Percentiles rank a stretch among this genome's conserved stretches.
Evolutionary conservation across 2,329 filamentous ascomycete species (phyloP).

Genomic region (Dothiorella sarmentorum): DNA sequence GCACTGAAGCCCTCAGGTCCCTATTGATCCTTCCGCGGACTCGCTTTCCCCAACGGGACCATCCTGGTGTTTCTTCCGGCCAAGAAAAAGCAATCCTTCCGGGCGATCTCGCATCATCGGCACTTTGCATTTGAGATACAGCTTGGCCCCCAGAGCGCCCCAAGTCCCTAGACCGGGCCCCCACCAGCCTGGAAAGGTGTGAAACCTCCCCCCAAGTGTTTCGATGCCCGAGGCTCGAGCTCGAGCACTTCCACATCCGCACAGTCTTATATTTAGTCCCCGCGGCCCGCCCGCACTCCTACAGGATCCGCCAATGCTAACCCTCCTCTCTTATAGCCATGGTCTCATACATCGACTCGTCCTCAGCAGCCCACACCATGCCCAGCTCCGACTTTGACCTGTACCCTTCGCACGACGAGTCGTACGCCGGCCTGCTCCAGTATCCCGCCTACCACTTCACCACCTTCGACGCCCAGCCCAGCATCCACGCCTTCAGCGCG

Average conservation of each 20-base stretch:
- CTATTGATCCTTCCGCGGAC: slow-evolving; percentile 14
- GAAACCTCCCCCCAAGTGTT: slow-evolving; percentile 3
- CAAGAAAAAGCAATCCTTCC: slow-evolving; percentile 17
- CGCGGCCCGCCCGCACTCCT: slow-evolving; percentile 15
- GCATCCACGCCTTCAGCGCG: slow-evolving; percentile 33
- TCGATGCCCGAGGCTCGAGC: slow-evolving; percentile 13
- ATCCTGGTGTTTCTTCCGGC: slow-evolving; percentile 1
- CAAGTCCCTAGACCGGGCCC: not conserved
- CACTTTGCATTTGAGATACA: slow-evolving; percentile 15
- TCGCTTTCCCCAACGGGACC: slow-evolving; percentile 6
- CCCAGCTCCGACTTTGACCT: slow-evolving; percentile 36
- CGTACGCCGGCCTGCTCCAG: slow-evolving; percentile 30
- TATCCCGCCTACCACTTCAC: slow-evolving; percentile 29
- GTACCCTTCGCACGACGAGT: slow-evolving; percentile 29
- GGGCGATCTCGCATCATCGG: slow-evolving; percentile 17
- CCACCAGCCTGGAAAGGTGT: slow-evolving; percentile 8
- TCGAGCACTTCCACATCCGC: slow-evolving; percentile 15
- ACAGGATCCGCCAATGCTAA: slow-evolving; percentile 18
- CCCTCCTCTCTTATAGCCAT: slow-evolving; percentile 22
- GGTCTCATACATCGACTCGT: slow-evolving; percentile 35
- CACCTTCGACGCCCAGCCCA: slow-evolving; percentile 37
- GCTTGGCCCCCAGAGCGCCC: slow-evolving; percentile 3
- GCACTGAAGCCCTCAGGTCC: not conserved
- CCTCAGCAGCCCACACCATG: slow-evolving; percentile 29
- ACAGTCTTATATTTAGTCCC: slow-evolving; percentile 19